These are phyloP conservation scores for Chalaropsis ovoidea DNA, from an alignment of 2,329 filamentous ascomycete species.

Conservation along the genomic window DNA sequence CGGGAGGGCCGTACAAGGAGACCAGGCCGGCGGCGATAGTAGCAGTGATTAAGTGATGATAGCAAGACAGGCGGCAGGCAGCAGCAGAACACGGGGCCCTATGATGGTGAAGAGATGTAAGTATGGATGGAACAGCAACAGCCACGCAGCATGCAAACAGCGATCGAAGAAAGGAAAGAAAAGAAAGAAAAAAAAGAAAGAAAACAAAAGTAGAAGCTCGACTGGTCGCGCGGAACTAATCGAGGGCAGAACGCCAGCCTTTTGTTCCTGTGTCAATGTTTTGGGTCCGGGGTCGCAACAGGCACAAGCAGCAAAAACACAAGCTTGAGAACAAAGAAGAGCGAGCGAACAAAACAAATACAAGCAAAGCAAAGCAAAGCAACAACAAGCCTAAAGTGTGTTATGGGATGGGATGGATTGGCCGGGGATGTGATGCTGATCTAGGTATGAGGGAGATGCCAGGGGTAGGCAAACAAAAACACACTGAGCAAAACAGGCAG, in stretches of 20 bases:
- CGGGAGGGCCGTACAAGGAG: neutral
- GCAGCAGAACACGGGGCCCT: neutral
- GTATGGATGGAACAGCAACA: neutral
- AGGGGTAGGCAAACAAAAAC: neutral
- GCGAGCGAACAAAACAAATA: slow-evolving; percentile 3
- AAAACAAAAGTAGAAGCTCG: slow-evolving; percentile 12
- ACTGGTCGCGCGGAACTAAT: neutral
- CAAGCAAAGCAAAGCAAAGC: neutral
- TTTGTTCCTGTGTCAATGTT: slow-evolving; percentile 30
- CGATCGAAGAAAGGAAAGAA: neutral
- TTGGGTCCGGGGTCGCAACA: slow-evolving; percentile 14
- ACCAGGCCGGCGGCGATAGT: neutral
- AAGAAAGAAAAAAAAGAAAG: slow-evolving; percentile 14
- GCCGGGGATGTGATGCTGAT: neutral
- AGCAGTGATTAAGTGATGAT: neutral
- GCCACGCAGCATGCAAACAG: neutral
- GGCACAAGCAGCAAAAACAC: slow-evolving; percentile 5
- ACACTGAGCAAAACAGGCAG: neutral
- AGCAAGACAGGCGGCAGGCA: neutral
- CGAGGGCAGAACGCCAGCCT: slow-evolving; percentile 30
- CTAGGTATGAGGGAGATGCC: neutral
- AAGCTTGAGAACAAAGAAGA: slow-evolving; percentile 7
- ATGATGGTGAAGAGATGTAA: neutral
- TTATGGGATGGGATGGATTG: neutral
- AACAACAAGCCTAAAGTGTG: neutral